A percentile compares a stretch with the other conserved stretches of the same genome.
Evolutionary conservation across 192 early-diverging fungal species (phyloP).

Genomic region (Backusella australiensis): DNA sequence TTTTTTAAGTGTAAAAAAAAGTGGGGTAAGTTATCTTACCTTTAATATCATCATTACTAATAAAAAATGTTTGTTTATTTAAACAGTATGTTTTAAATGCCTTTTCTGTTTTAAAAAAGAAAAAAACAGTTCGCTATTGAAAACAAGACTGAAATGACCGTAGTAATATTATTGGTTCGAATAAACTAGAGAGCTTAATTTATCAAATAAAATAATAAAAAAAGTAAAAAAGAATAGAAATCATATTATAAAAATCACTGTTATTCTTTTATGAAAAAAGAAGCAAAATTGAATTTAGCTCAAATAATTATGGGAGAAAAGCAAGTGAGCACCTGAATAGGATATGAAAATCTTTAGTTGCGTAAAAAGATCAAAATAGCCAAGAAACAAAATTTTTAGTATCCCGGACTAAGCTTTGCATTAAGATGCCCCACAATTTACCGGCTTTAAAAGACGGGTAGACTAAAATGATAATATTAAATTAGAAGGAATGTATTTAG

Average conservation of each 20-base stretch:
- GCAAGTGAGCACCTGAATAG: not conserved
- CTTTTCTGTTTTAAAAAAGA: not conserved
- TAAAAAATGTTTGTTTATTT: not conserved
- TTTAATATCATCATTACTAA: not conserved
- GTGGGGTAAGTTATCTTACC: not conserved
- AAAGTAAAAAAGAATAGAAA: not conserved
- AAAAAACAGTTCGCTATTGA: not conserved
- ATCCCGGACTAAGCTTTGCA: not conserved
- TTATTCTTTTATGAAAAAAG: too few relatives aligned
- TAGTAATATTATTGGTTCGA: not conserved
- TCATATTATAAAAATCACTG: too few relatives aligned
- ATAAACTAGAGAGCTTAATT: not conserved
- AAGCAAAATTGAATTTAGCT: not conserved
- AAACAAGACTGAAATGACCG: not conserved
- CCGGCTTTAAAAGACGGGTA: not conserved
- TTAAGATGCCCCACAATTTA: not conserved
- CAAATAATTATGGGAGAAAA: not conserved
- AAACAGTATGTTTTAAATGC: not conserved
- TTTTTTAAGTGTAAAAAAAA: conserved; percentile 1
- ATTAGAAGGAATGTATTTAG: not conserved
- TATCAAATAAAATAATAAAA: not conserved
- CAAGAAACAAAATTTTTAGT: not conserved
- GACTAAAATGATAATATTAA: not conserved
- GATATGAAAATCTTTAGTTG: not conserved
- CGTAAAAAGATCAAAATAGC: not conserved